A percentile compares a stretch with the other conserved stretches of the same genome.
phyloP scores from a whole-genome alignment of 805 yeast genomes.

The Starmerella geochares region DNA sequence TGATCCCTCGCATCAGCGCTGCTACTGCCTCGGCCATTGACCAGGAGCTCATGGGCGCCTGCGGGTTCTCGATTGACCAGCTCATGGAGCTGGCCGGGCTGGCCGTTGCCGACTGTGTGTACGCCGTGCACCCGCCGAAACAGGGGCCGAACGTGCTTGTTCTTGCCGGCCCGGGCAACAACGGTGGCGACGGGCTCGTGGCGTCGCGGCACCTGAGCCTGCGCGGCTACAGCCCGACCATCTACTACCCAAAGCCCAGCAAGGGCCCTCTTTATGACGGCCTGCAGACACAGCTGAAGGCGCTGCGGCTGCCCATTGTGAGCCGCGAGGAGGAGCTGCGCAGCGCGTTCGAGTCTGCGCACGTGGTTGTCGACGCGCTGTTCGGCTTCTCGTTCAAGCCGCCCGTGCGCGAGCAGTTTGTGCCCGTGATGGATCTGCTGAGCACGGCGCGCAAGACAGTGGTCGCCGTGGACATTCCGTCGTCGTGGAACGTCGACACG shows the following conservation, averaged over 20 bases:
- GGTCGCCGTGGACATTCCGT: constrained; percentile 80
- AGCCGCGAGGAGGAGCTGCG: constrained; percentile 31
- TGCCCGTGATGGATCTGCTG: constrained; percentile 38
- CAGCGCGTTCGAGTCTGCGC: constrained; percentile 33
- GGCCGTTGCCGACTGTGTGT: constrained; percentile 81
- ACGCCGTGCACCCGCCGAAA: constrained; percentile 51
- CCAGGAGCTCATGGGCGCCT: constrained; percentile 73
- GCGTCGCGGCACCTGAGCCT: constrained; percentile 83
- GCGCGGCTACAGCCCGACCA: constrained; percentile 65
- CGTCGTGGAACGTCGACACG: constrained; percentile 92
- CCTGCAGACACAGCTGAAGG: constrained; percentile 55
- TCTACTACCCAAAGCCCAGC: constrained; percentile 68
- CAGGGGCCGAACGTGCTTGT: constrained; percentile 46
- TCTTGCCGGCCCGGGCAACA: constrained; percentile 91
- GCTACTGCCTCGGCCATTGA: constrained; percentile 66
- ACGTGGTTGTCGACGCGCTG: constrained; percentile 63
- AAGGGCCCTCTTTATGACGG: constrained; percentile 49
- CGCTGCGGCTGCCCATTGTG: constrained; percentile 51
- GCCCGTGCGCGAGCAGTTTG: constrained; percentile 73
- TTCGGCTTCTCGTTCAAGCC: constrained; percentile 93
- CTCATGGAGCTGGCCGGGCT: constrained; percentile 95
- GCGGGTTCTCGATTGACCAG: constrained; percentile 74
- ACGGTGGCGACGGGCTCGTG: constrained; percentile 91
- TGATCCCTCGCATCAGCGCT: constrained; percentile 27
- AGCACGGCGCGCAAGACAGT: constrained; percentile 42